Conservation (phyloP, 768 basidiomycete species). For the Lactifluus echinatus region DNA sequence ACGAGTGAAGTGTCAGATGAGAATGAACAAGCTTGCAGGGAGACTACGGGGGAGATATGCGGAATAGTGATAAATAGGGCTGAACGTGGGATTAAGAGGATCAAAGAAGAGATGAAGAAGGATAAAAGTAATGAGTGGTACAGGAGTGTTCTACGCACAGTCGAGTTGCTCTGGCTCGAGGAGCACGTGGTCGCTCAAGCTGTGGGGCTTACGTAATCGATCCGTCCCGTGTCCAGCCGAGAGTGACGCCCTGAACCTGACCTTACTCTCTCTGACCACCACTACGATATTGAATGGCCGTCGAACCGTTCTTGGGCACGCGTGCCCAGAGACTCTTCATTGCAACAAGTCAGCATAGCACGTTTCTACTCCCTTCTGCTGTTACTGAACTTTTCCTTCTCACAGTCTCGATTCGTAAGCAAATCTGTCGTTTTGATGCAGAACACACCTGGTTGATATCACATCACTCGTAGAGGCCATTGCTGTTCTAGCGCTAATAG, state of each 20-base stretch:
- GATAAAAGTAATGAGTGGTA: slow-evolving; percentile 10
- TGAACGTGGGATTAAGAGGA: slow-evolving; percentile 40
- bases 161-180: slow-evolving; percentile 54
- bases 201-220: slow-evolving; percentile 26
- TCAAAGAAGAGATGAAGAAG: slow-evolving; percentile 30
- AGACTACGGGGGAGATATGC: slow-evolving; percentile 31
- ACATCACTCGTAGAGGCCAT: slow-evolving; percentile 49
- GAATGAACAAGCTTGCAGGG: slow-evolving; percentile 27
- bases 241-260: too few relatives aligned
- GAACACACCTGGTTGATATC: neutral
- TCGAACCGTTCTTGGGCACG: slow-evolving; percentile 65
- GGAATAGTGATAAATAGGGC: slow-evolving; percentile 38
- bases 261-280: too few relatives aligned
- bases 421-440: neutral
- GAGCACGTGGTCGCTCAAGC: slow-evolving; percentile 43
- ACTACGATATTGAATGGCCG: too few relatives aligned
- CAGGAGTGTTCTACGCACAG: slow-evolving; percentile 22
- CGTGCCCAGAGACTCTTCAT: slow-evolving; percentile 67
- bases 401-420: slow-evolving; percentile 1
- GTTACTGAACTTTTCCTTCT: neutral
- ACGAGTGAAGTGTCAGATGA: slow-evolving; percentile 22
- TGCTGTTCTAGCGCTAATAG: slow-evolving; percentile 68
- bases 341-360: slow-evolving; percentile 42
- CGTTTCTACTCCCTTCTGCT: neutral
- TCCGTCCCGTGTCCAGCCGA: too few relatives aligned